phyloP scores from a whole-genome alignment of 2,329 filamentous ascomycete genomes.

The Fusarium sublunatum region DNA sequence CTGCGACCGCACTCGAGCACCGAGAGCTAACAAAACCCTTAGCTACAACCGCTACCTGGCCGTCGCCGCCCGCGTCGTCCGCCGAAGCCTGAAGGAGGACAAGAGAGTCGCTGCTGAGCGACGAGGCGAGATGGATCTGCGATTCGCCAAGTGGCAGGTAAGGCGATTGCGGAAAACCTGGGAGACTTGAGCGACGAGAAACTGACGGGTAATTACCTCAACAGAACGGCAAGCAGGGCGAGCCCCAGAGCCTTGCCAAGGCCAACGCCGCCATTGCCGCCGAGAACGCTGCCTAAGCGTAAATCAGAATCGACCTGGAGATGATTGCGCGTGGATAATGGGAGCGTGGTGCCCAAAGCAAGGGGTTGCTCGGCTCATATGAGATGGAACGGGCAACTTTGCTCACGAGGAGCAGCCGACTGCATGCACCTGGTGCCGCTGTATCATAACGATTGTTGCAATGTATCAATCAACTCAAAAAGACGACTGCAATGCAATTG shows the following conservation, averaged over 20 bases:
- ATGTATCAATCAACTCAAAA: slow-evolving; percentile 46
- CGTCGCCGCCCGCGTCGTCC: slow-evolving; percentile 92
- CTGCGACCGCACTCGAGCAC: slow-evolving; percentile 33
- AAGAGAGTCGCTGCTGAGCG: slow-evolving; percentile 88
- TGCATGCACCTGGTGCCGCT: slow-evolving; percentile 45
- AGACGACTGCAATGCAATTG: slow-evolving; percentile 30
- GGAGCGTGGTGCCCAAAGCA: slow-evolving; percentile 31
- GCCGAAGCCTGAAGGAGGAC: slow-evolving; percentile 96
- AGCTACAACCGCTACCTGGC: slow-evolving; percentile 99
- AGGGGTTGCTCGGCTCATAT: slow-evolving; percentile 36
- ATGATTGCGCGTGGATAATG: slow-evolving; percentile 42
- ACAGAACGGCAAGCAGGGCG: slow-evolving; percentile 96
- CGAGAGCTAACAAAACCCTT: slow-evolving; percentile 51
- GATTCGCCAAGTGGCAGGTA: slow-evolving; percentile 96
- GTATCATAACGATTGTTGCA: slow-evolving; percentile 53
- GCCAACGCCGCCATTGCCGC: slow-evolving; percentile 60
- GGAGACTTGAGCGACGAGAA: slow-evolving; percentile 10
- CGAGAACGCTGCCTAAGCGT: slow-evolving; percentile 53
- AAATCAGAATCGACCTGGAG: slow-evolving; percentile 11
- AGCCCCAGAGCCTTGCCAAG: slow-evolving; percentile 76
- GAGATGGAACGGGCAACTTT: slow-evolving; percentile 38
- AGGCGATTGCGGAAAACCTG: slow-evolving; percentile 32
- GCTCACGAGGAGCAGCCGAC: slow-evolving; percentile 38
- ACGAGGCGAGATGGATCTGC: slow-evolving; percentile 88
- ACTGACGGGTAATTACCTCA: slow-evolving; percentile 52